Evolutionary conservation across 2,329 filamentous ascomycete genomes (phyloP).

Genomic region (Xylariaceae sp.): DNA sequence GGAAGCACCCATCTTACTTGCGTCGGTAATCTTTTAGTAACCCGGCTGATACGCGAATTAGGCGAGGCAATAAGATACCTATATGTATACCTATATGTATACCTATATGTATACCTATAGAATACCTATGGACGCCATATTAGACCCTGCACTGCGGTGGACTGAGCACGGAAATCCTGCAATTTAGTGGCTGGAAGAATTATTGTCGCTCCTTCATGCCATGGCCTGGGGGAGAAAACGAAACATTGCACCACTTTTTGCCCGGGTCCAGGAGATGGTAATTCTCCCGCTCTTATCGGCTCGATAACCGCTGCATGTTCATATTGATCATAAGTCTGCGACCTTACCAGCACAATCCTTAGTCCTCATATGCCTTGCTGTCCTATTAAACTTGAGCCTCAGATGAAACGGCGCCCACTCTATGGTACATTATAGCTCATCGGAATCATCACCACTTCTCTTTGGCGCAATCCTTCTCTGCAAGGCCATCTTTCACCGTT

Average conservation of each 20-base stretch:
- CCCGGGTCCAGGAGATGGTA: constrained; percentile 13
- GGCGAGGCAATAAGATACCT: constrained; percentile 14
- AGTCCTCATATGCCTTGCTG: constrained; percentile 19
- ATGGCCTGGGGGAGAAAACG: constrained; percentile 15
- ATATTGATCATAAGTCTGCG: constrained; percentile 6
- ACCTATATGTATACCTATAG: constrained; percentile 14
- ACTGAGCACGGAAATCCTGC: constrained; percentile 32
- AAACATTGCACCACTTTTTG: constrained; percentile 26
- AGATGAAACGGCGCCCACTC: constrained; percentile 20
- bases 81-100: constrained; percentile 12
- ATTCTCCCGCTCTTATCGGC: constrained; percentile 25
- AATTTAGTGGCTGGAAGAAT: constrained; percentile 42
- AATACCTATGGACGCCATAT: too few relatives aligned
- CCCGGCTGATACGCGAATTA: constrained; percentile 10
- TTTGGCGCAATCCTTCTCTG: not conserved
- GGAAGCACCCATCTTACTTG: not conserved
- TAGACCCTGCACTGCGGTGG: constrained; percentile 27
- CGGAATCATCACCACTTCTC: not conserved
- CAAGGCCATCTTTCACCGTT: constrained; percentile 7
- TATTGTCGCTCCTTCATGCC: constrained; percentile 32
- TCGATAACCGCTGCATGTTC: constrained; percentile 18
- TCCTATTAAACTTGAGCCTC: constrained; percentile 29
- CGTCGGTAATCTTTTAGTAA: constrained; percentile 7
- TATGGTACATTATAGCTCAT: constrained; percentile 14
- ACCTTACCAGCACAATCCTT: constrained; percentile 18